Evolutionary conservation across 805 yeast species (phyloP).

Genomic region (Candida adriatica): DNA sequence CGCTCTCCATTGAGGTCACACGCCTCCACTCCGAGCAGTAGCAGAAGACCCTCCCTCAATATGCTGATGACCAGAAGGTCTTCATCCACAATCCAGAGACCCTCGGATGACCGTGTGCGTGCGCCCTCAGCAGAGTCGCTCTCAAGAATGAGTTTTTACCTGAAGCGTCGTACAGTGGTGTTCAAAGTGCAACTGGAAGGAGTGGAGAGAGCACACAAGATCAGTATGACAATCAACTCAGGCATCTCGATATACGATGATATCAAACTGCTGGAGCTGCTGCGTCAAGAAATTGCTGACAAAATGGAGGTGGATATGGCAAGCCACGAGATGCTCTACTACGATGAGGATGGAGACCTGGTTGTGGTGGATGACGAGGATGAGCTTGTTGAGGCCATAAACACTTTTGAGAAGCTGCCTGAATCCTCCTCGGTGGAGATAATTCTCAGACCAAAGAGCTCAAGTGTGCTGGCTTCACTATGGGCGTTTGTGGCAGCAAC

Average conservation of each 20-base stretch:
- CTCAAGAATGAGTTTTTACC: conserved; percentile 17
- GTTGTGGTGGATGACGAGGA: conserved; percentile 27
- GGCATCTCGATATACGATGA: conserved; percentile 18
- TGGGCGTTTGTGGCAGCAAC: conserved; percentile 8
- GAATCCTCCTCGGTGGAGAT: conserved; percentile 13
- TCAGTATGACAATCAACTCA: conserved; percentile 19
- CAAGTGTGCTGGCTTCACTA: conserved; percentile 1
- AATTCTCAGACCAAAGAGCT: conserved; percentile 3
- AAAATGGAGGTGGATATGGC: conserved; percentile 18
- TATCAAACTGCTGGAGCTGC: conserved; percentile 16
- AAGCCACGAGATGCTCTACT: conserved; percentile 27
- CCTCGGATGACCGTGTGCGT: conserved; percentile 11
- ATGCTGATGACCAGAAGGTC: conserved; percentile 19
- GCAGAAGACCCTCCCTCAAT: conserved; percentile 18
- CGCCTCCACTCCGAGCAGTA: conserved; percentile 18
- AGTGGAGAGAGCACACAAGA: conserved; percentile 14
- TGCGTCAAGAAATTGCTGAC: conserved; percentile 19
- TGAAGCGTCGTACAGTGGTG: conserved; percentile 13
- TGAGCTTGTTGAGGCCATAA: conserved; percentile 27
- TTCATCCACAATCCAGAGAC: conserved; percentile 10
- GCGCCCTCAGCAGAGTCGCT: conserved; percentile 19
- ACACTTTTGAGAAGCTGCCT: conserved; percentile 8
- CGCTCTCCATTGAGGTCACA: conserved; percentile 19
- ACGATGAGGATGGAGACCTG: conserved; percentile 33
- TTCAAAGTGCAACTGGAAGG: conserved; percentile 16